Percentiles rank a stretch among this genome's conserved stretches.
Conservation (phyloP, 139 green algal species). For the Deuterostichococcus epilithicus region DNA sequence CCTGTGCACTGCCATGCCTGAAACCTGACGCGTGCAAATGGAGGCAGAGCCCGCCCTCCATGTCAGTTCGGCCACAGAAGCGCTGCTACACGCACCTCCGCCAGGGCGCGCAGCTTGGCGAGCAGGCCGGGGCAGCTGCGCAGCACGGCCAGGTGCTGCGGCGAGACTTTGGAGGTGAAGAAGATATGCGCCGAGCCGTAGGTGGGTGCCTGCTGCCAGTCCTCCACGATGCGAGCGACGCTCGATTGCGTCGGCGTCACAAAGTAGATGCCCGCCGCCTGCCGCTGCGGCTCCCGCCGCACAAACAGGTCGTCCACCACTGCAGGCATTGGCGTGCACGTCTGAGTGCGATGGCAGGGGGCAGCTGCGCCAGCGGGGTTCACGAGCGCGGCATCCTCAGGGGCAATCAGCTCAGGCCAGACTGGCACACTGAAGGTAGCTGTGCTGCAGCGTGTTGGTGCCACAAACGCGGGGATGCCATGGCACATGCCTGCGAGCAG, state of each 20-base stretch:
- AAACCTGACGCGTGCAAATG: too few species aligned
- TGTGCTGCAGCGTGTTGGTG: too few species aligned
- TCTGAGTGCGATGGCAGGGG: too few species aligned
- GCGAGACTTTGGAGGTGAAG: conserved; percentile 64
- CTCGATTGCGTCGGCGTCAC: conserved; percentile 59
- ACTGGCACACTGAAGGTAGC: too few species aligned
- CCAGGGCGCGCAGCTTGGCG: conserved; percentile 51
- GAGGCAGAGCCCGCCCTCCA: background rate
- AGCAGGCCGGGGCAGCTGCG: conserved; percentile 38
- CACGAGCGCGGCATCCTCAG: conserved; percentile 12
- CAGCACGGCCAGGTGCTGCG: conserved; percentile 47
- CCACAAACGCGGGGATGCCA: conserved; percentile 15
- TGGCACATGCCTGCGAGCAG: background rate
- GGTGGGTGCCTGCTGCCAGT: conserved; percentile 43
- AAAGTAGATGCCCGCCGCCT: conserved; percentile 81
- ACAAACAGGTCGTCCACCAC: conserved; percentile 77
- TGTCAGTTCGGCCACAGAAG: too few species aligned
- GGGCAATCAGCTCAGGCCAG: too few species aligned
- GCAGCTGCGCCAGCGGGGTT: too few species aligned
- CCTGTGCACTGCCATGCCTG: background rate
- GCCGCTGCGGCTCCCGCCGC: conserved; percentile 60
- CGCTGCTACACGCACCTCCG: conserved; percentile 55
- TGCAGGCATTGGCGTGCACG: conserved; percentile 15
- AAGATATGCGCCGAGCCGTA: conserved; percentile 86
- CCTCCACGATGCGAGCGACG: conserved; percentile 52